Conservation (phyloP, 139 green algal genomes). For the Chlamydomonas sp. region DNA sequence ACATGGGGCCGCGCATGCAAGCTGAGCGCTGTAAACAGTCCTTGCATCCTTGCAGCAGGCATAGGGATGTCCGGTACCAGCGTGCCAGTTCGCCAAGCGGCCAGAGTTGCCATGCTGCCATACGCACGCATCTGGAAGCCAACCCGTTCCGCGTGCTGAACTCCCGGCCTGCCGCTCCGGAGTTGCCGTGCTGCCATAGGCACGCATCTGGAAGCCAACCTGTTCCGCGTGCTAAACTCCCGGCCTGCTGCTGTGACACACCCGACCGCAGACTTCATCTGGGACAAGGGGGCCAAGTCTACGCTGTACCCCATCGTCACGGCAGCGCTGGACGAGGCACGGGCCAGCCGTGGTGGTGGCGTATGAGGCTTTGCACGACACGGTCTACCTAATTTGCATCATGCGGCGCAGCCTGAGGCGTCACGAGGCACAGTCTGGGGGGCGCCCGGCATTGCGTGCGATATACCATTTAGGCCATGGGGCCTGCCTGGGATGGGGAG, state of each 20-base stretch:
- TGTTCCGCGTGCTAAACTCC: not conserved
- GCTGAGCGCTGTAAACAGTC: no score
- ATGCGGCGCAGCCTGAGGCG: no score
- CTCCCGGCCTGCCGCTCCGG: not conserved
- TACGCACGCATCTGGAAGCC: not conserved
- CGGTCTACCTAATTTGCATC: not conserved
- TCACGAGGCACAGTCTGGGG: no score
- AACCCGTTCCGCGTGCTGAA: not conserved
- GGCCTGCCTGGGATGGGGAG: no score
- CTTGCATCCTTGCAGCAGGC: no score
- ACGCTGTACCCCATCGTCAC: conserved; percentile 21
- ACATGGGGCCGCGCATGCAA: no score
- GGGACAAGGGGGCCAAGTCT: not conserved
- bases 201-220: not conserved
- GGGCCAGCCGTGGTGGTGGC: not conserved
- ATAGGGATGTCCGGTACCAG: no score
- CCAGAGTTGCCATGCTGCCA: not conserved
- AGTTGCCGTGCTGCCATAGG: not conserved
- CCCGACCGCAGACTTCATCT: conserved; percentile 10
- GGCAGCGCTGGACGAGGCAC: not conserved
- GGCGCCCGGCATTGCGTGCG: no score
- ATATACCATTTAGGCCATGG: no score
- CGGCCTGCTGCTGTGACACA: not conserved
- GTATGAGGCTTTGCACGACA: not conserved
- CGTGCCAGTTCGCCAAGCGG: no score